Conservation (phyloP, 1,284 basidiomycete genomes). For the Boletellus sp. region DNA sequence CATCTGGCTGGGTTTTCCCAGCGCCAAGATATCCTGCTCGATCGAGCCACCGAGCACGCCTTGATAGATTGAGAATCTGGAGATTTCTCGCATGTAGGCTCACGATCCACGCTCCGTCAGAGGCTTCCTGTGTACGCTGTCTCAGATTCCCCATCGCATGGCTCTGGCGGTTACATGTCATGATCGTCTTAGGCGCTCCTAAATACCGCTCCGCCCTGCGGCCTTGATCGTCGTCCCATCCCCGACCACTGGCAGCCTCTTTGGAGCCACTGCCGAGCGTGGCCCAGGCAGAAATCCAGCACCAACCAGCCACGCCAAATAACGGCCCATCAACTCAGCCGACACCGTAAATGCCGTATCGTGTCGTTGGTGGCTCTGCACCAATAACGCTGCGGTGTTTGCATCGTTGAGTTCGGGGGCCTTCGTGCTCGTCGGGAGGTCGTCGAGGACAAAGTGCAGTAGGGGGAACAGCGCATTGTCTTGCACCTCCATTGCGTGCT, state of each 20-base stretch:
- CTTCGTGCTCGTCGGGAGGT: constrained; percentile 95
- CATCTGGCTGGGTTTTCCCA: too few relatives aligned
- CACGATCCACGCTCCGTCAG: too few relatives aligned
- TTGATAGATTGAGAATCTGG: too few relatives aligned
- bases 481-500: constrained; percentile 89
- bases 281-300: constrained; percentile 84
- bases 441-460: constrained; percentile 95
- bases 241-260: constrained; percentile 43
- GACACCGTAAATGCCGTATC: constrained; percentile 65
- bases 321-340: constrained; percentile 76
- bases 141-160: too few relatives aligned
- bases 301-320: constrained; percentile 91
- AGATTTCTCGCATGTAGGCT: too few relatives aligned
- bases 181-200: constrained; percentile 6
- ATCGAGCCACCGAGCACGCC: too few relatives aligned
- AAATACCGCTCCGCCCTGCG: constrained; percentile 47
- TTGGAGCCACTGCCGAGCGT: constrained; percentile 35
- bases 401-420: constrained; percentile 87
- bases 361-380: constrained; percentile 41
- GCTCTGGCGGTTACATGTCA: background rate
- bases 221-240: constrained; percentile 36
- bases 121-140: too few relatives aligned
- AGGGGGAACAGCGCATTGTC: constrained; percentile 98
- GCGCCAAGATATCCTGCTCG: too few relatives aligned
- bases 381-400: constrained; percentile 68